Base-by-base conservation (phyloP, 306 rosid species). In the Senna tora region DNA sequence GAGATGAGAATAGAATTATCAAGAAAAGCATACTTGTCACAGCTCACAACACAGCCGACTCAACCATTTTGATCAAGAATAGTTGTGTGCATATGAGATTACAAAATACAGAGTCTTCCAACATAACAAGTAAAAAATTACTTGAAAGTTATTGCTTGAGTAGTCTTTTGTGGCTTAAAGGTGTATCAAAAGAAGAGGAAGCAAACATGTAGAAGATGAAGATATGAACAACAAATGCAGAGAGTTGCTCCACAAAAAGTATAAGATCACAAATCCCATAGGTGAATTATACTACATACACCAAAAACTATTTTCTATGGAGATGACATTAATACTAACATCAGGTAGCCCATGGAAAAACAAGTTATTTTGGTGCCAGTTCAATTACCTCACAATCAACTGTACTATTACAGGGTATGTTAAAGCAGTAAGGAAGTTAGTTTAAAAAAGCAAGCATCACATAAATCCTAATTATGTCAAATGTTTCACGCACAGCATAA, bases 401-500 rank as follows among this genome's bases (percentile, higher is more conserved):
- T 25, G 49, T 7, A 42, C 13, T 22, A 42, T 45, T 15, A 41
- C 36, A 25, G 15, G 42, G 54, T 42, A 66, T 11, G 59, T 25
- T 50, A 67, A 30, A 6, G 43, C 52, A 71, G 60, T 39, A 62
- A 51, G 66, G 9, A 82, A 53, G 49, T 9, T 28, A 60, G 60
- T 25, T 20, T 66, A 57, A 60, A 55, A 68, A 62, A 58, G 25
- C 65, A 39, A 65, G 62, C 11, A 41, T 20, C 63, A 25, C 30
- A 64, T 52, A 72, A 57, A 36, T 64, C 55, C 16, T 38, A 73
- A 65, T 75, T 19, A 34, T 10, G 78, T 76, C 30, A 74, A 69
- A 73, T 65, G 72, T 38, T 82, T 67, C 71, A 91, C 96, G 82
- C 82, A 95, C 99, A 28, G 96, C 85, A 73, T 91, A 95, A 83